Evolutionary conservation across 305 asterid genomes (phyloP), one percentile per base, ranked within the genome.

Genomic region (Fraxinus nigra): DNA sequence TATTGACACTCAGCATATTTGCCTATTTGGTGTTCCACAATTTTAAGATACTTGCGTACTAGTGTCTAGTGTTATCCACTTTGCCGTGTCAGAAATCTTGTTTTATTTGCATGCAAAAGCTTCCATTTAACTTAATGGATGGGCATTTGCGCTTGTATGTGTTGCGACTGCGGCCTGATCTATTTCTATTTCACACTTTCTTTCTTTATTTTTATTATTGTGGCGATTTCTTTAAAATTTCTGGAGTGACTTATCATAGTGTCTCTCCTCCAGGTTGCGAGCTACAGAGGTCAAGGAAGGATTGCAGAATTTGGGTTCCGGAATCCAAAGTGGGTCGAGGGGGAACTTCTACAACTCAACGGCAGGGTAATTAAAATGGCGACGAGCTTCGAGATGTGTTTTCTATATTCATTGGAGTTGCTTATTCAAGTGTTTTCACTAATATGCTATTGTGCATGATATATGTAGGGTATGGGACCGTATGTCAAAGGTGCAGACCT

Each of bases 211-310:
- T 35, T 40, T 40, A 40, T 48, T 48, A n/a, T n/a, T 54, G 61
- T 1, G 63, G 63, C 63, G 22, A 54, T 54, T n/a, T 18, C 63
- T 16, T 54, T 54, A 54, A 54, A 54, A 54, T 54, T 54, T 54
- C 63, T 30, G 11, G 33, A 70, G 16, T 20, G 75, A 70, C 81
- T 75, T 35, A 18, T 78, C 61, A 34, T 80, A 35, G 65, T 76
- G 77, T 1, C 54, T 78, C 84, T 82, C 8, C 82, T 81, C 69
- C 85, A 92, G 98, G 90, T 90, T 84, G 94, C 97, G 56, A 92
- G 97, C 82, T 94, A 92, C 91, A 92, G 82, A 84, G 99, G 98
- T 81, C 97, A 96, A 86, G 99, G 99, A 84, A 90, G 98, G 84
- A 92, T 94, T 20, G 98, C 98, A 33, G 97, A 96, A 79, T 89